phyloP scores from a whole-genome alignment of 805 yeast genomes.

The Blastobotrys americana region DNA sequence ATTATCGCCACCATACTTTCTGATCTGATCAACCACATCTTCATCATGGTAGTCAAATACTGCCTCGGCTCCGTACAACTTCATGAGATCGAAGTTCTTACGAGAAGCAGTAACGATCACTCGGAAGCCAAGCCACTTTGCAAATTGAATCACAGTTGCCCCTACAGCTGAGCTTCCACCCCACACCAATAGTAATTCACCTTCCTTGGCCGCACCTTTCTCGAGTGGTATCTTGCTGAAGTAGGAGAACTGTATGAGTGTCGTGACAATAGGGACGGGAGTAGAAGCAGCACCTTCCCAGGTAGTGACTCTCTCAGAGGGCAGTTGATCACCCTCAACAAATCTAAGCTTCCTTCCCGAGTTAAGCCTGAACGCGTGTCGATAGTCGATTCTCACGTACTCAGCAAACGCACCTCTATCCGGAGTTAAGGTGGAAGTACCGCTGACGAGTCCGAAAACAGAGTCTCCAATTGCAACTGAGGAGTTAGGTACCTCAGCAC shows the following conservation, averaged over 20 bases:
- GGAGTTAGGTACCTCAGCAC: slow-evolving; percentile 34
- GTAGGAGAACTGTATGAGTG: slow-evolving; percentile 22
- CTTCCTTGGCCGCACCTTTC: slow-evolving; percentile 7
- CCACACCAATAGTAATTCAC: slow-evolving; percentile 21
- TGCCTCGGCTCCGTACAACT: slow-evolving; percentile 44
- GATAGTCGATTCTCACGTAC: slow-evolving; percentile 35
- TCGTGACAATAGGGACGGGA: slow-evolving; percentile 48
- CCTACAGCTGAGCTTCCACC: slow-evolving; percentile 64
- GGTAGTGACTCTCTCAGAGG: slow-evolving; percentile 38
- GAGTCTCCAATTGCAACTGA: slow-evolving; percentile 45
- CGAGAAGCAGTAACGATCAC: slow-evolving; percentile 47
- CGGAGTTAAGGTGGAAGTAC: slow-evolving; percentile 39
- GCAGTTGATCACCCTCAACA: slow-evolving; percentile 24
- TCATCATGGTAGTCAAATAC: slow-evolving; percentile 41
- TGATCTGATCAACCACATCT: slow-evolving; percentile 40
- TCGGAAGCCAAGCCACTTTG: slow-evolving; percentile 42
- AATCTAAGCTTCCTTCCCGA: slow-evolving; percentile 19
- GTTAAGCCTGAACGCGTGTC: slow-evolving; percentile 30
- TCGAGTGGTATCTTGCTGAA: background rate
- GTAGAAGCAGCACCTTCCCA: slow-evolving; percentile 62
- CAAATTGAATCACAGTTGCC: slow-evolving; percentile 49
- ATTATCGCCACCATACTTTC: slow-evolving; percentile 21
- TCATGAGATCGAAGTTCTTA: slow-evolving; percentile 38
- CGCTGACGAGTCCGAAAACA: slow-evolving; percentile 50
- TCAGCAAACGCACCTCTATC: slow-evolving; percentile 56